phyloP scores from a whole-genome alignment of 805 yeast species.

The Ogataea minuta region DNA sequence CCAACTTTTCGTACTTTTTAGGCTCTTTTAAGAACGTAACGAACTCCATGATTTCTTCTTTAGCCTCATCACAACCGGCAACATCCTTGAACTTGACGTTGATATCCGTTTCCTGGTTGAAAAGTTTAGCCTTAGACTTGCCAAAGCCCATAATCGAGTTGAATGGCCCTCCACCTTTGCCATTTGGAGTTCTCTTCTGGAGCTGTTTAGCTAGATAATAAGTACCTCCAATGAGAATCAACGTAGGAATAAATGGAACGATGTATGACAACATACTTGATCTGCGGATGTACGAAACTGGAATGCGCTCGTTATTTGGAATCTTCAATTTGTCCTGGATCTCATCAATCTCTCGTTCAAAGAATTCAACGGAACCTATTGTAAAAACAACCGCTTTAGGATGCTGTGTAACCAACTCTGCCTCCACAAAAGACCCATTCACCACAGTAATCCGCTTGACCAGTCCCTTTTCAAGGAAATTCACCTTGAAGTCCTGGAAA shows the following conservation, averaged over 20 bases:
- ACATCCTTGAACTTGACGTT: constrained; percentile 89
- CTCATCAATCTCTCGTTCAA: constrained; percentile 73
- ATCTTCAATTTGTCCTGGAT: constrained; percentile 72
- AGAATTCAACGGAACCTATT: constrained; percentile 85
- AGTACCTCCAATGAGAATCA: constrained; percentile 83
- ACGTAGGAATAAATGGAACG: constrained; percentile 83
- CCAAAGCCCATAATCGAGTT: constrained; percentile 85
- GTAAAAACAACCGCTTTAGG: constrained; percentile 50
- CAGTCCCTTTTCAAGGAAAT: constrained; percentile 70
- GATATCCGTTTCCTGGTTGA: constrained; percentile 89
- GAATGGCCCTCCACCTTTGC: constrained; percentile 61
- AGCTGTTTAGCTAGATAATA: constrained; percentile 53
- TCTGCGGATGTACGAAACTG: constrained; percentile 75
- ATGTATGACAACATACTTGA: constrained; percentile 63
- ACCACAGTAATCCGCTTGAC: constrained; percentile 75
- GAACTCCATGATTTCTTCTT: constrained; percentile 96
- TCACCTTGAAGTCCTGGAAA: constrained; percentile 86
- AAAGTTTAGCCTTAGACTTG: constrained; percentile 84
- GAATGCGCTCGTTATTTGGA: constrained; percentile 64
- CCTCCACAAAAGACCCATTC: constrained; percentile 72
- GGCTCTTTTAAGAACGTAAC: constrained; percentile 92
- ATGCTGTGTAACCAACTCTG: constrained; percentile 42
- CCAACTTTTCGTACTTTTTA: constrained; percentile 81
- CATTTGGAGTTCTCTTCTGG: constrained; percentile 42
- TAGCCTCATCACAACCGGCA: constrained; percentile 97